Evolutionary conservation across 176 grass and related monocot species (phyloP), one percentile per base, ranked within the genome.

Genomic region (Avena eriantha): DNA sequence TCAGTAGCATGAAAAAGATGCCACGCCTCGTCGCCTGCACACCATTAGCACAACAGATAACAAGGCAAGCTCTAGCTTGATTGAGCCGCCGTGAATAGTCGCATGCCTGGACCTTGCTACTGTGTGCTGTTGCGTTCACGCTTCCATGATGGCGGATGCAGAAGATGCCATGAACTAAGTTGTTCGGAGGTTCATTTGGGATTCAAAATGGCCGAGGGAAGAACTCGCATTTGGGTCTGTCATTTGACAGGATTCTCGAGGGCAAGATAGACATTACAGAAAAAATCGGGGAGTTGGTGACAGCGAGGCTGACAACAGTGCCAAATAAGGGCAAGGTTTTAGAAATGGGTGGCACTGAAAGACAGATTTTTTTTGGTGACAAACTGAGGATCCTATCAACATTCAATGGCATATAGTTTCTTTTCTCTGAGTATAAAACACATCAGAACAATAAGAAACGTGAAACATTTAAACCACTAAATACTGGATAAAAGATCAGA

Each of bases 321-420:
- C 15, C 74, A 77, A 55, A 77, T 33, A 55, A 54, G 26, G 48
- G 3, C 10, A 33, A 55, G 73, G 47, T 54, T 77, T 77, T 54
- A 54, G 26, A 54, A 10, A 54, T 5, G 26, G 48, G 48, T 76
- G 48, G 66, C 48, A 76, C 24, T 53, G 48, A 33, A 76, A 33
- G 9, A 76, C 7, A 54, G 48, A 41, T 18, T 50, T 55, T 34
- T 34, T 54, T 33, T 54, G 15, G 8, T 34, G 49, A 34, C 26
- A 77, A 77, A 54, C 49, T 34, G 49, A 77, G 71, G 17, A 55
- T 51, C 48, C 15, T 76, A 49, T 53, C 73, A 77, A 33, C 73
- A 77, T 77, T 76, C 15, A 2, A 54, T 77, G 48, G 73, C 47
- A 76, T 12, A 33, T 54, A 54, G 33, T 54, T 34, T 76, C 0